Percentiles rank a stretch among this genome's conserved stretches.
Conservation (phyloP, 345 rosid genomes). For the Salix caprea region DNA sequence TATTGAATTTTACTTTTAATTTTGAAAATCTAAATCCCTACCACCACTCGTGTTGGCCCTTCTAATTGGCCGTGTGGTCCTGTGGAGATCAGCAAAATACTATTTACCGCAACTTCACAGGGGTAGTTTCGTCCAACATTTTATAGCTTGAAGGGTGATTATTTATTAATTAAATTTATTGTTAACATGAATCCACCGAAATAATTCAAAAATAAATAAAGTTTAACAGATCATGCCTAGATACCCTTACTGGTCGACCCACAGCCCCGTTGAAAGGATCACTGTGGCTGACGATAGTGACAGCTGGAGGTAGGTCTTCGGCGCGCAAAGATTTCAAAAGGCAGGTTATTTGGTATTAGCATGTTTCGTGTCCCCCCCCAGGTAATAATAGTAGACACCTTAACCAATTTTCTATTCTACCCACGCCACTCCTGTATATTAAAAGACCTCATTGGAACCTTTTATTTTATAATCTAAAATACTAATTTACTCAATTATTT, state of each 20-base stretch:
- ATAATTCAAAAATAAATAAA: no score
- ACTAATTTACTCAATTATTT: no score
- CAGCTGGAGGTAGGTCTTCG: not conserved
- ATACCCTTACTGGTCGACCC: not conserved
- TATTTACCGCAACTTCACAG: not conserved
- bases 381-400: not conserved
- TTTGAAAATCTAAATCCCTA: not conserved
- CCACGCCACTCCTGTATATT: not conserved
- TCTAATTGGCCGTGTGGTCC: not conserved
- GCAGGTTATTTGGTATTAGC: not conserved
- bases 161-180: no score
- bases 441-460: no score
- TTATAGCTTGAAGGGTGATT: no score
- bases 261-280: not conserved
- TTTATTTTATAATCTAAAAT: no score
- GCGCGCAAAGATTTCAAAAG: constrained; percentile 28
- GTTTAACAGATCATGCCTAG: no score
- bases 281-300: not conserved
- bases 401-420: not conserved
- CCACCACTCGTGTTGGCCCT: not conserved
- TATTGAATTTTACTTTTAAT: not conserved
- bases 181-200: no score
- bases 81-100: not conserved
- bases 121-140: not conserved
- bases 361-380: constrained; percentile 13